Evolutionary conservation across 2,329 filamentous ascomycete species (phyloP), one percentile per base, ranked within the genome.

Genomic region (Clarireedia paspali): DNA sequence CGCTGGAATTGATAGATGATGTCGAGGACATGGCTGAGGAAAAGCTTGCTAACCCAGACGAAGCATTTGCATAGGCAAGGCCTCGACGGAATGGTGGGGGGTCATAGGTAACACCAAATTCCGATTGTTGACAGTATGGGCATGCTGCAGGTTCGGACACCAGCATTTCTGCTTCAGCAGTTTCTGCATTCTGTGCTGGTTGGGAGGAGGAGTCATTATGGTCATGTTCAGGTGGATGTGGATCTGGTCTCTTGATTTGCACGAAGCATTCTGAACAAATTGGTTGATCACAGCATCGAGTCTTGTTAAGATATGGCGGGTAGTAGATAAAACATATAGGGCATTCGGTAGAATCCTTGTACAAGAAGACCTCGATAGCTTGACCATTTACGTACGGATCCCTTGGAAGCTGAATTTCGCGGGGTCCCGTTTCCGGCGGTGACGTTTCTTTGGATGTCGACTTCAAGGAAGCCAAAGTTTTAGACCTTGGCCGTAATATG

Each of bases 221-320:
- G 42, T 63, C 59, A 67, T 94, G 89, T 69, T 96, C 89, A 1
- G 90, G 89, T 40, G 91, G 83, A 70, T 96, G 89, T 9, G 91
- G 91, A 62, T 99, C 92, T 4, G 91, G 85, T 44, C 94, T 83
- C 70, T 96, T 97, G 70, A 99, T 99, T 71, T 99, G 94, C 4
- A 99, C 94, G 67, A 99, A 99, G 71, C 94, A 99, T 73, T 99
- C 94, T 44, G 91, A 97, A 73, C 94, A 99, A 60, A 99, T 97
- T 5, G 88, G 80, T 70, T 99, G 94, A 65, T 96, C 91, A 71
- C 94, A 99, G 70, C 94, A 99, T 62, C 94, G 80, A 0, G 94
- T 99, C 62, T 85, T 87, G 73, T 99, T 99, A 30, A 99, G 78
- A 68, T 95, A 95, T 3, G 91, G 91, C 0, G 94, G 94, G 63